Evolutionary conservation across 2,329 filamentous ascomycete species (phyloP).

Genomic region (Lasiodiplodia gonubiensis): DNA sequence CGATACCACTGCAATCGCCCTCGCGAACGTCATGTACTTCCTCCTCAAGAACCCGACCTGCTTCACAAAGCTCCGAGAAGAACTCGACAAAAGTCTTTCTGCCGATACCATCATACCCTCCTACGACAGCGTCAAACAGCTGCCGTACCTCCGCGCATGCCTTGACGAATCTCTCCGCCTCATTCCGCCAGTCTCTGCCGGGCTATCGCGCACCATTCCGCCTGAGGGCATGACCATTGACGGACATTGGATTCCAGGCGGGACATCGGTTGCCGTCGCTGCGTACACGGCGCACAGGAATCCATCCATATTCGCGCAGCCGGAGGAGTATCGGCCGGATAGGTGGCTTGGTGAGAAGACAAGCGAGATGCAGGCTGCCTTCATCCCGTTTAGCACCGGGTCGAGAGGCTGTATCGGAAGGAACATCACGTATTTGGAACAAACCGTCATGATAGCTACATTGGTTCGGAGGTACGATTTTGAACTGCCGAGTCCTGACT

Average conservation of each 20-base stretch:
- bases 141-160: constrained; percentile 41
- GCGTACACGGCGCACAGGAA: constrained; percentile 52
- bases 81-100: constrained; percentile 30
- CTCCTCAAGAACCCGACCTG: constrained; percentile 42
- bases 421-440: constrained; percentile 60
- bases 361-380: constrained; percentile 33
- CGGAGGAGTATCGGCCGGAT: constrained; percentile 55
- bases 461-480: constrained; percentile 48
- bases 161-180: constrained; percentile 40
- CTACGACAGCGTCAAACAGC: constrained; percentile 32
- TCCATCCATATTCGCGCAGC: constrained; percentile 58
- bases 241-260: constrained; percentile 40
- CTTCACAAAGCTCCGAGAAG: constrained; percentile 35
- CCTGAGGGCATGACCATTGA: constrained; percentile 31
- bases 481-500: constrained; percentile 43
- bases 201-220: constrained; percentile 39
- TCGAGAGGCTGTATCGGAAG: constrained; percentile 36
- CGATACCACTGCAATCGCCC: constrained; percentile 44
- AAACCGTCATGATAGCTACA: constrained; percentile 41
- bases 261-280: constrained; percentile 45
- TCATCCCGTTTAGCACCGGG: constrained; percentile 34
- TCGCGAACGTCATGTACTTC: constrained; percentile 46
- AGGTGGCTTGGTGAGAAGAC: constrained; percentile 50
- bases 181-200: not conserved
- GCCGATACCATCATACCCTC: constrained; percentile 30